phyloP scores from a whole-genome alignment of 1,139 yeast genomes.

The Meyerozyma elateridarum region DNA sequence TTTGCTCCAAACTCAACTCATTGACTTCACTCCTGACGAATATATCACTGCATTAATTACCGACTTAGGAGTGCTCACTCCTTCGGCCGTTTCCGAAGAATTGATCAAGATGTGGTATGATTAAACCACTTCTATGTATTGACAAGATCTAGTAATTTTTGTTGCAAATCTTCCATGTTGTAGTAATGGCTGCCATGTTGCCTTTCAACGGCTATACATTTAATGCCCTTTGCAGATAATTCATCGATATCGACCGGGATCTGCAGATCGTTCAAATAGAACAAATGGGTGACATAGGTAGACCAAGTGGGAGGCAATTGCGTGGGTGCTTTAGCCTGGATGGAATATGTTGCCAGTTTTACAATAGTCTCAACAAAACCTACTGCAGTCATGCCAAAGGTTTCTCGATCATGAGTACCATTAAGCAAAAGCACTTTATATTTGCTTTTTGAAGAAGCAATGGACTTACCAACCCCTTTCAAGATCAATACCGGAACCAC shows the following conservation, averaged over 20 bases:
- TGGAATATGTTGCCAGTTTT: conserved; percentile 43
- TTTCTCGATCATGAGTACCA: conserved; percentile 74
- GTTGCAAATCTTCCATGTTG: conserved; percentile 36
- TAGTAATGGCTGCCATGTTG: conserved; percentile 22
- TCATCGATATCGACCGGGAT: conserved; percentile 42
- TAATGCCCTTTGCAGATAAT: conserved; percentile 36
- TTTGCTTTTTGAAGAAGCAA: conserved; percentile 27
- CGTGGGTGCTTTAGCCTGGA: conserved; percentile 14
- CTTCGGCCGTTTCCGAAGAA: conserved; percentile 97
- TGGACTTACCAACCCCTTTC: conserved; percentile 66
- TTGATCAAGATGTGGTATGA: conserved; percentile 98
- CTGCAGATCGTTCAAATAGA: conserved; percentile 44
- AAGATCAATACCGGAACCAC: conserved; percentile 71
- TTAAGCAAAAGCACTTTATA: conserved; percentile 59
- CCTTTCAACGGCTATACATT: conserved; percentile 42
- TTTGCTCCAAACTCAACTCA: conserved; percentile 35
- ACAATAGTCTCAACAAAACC: conserved; percentile 55
- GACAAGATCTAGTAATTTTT: conserved; percentile 15
- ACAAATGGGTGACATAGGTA: conserved; percentile 51
- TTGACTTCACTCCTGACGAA: conserved; percentile 95
- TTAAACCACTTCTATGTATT: conserved; percentile 20
- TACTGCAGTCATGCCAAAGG: conserved; percentile 57
- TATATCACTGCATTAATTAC: conserved; percentile 93
- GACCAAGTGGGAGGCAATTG: conserved; percentile 21
- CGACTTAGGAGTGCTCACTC: conserved; percentile 93